Conservation (phyloP, 441 rosid species). For the Eugenia klotzschiana region DNA sequence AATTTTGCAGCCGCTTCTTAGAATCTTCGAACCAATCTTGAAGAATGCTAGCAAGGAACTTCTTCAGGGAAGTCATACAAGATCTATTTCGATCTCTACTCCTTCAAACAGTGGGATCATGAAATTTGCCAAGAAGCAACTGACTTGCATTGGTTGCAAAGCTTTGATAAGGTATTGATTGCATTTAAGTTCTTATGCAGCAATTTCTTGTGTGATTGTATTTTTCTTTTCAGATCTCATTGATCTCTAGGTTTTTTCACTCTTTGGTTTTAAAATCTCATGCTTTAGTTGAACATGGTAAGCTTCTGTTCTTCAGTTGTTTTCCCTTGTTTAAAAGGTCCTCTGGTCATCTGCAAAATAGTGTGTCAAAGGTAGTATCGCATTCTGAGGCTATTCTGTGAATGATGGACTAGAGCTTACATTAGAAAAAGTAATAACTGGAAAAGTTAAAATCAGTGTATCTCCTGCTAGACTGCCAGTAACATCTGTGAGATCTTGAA, state of each 20-base stretch:
- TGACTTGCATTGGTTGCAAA: constrained; percentile 86
- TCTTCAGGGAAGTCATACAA: constrained; percentile 81
- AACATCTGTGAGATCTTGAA: not conserved
- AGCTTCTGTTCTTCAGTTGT: not conserved
- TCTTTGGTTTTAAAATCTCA: not conserved
- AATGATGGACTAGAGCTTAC: not conserved
- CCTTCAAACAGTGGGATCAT: constrained; percentile 91
- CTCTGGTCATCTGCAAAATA: not conserved
- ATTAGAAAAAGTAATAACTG: not conserved
- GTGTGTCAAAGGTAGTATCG: not conserved
- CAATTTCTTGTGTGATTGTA: not conserved
- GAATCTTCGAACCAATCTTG: constrained; percentile 92
- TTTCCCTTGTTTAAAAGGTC: not conserved
- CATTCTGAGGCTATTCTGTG: not conserved
- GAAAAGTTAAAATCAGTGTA: not conserved
- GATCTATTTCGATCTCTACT: constrained; percentile 80
- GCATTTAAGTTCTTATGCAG: not conserved
- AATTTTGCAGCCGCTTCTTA: constrained; percentile 65
- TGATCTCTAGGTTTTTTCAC: not conserved
- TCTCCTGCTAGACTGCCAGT: not conserved
- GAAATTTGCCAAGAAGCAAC: constrained; percentile 84
- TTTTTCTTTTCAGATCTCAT: not conserved
- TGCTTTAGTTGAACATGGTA: not conserved
- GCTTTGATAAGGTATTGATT: constrained; percentile 49
- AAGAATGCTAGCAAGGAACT: constrained; percentile 95